Conservation (phyloP, 768 basidiomycete species). For the Auriscalpium microsporum region DNA sequence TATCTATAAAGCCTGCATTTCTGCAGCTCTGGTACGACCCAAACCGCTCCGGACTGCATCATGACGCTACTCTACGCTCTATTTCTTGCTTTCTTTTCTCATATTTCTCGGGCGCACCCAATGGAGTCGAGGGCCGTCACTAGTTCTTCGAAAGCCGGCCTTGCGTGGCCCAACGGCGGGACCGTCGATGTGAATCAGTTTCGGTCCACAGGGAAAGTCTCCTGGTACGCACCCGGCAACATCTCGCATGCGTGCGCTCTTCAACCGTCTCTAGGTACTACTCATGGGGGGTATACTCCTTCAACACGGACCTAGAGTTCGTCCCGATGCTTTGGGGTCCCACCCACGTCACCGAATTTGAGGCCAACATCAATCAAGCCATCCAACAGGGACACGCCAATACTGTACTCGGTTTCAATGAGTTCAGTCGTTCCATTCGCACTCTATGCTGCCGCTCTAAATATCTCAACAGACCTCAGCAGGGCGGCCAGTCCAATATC, state of each 20-base stretch:
- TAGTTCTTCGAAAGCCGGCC: slow-evolving; percentile 38
- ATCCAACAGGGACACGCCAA: slow-evolving; percentile 30
- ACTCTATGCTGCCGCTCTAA: neutral
- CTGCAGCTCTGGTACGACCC: no score
- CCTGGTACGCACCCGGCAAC: slow-evolving; percentile 31
- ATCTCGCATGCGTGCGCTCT: neutral
- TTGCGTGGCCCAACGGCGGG: slow-evolving; percentile 40
- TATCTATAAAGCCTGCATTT: no score
- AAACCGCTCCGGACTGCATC: neutral
- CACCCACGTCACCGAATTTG: slow-evolving; percentile 30
- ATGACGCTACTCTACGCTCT: neutral
- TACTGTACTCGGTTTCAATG: slow-evolving; percentile 45
- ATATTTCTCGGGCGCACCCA: neutral
- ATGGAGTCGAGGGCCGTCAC: slow-evolving; percentile 14
- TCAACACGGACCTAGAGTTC: slow-evolving; percentile 37
- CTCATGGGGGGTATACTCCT: slow-evolving; percentile 35
- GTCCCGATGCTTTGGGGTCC: slow-evolving; percentile 51
- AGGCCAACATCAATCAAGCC: slow-evolving; percentile 32
- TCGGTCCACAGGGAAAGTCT: slow-evolving; percentile 35
- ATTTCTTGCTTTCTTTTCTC: neutral
- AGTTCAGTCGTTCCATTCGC: slow-evolving; percentile 24
- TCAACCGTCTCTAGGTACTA: slow-evolving; percentile 35
- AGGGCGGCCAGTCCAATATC: slow-evolving; percentile 41
- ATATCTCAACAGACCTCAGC: slow-evolving; percentile 24
- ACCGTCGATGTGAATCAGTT: slow-evolving; percentile 37